Percentiles rank a stretch among this genome's conserved stretches.
These are phyloP conservation scores for Bryum argenteum DNA, from an alignment of 225 moss, liverwort and hornwort species.

Conservation along the genomic window DNA sequence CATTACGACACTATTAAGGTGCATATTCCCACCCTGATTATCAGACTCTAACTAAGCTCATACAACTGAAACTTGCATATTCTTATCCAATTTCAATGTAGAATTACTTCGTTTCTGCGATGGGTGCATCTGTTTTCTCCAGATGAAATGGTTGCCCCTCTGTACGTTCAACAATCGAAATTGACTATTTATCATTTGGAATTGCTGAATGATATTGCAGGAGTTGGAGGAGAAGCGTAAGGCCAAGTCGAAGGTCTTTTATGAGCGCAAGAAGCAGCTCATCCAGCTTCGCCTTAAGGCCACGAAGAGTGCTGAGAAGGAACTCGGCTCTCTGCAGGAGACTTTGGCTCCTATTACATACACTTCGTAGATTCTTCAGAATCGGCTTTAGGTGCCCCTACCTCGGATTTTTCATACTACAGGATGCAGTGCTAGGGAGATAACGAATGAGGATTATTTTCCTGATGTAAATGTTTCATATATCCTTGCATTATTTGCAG, in stretches of 20 bases:
- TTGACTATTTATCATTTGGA: too few relatives aligned
- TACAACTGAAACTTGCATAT: not conserved
- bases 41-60: not conserved
- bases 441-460: conserved; percentile 14
- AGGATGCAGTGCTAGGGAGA: conserved; percentile 36
- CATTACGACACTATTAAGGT: conserved; percentile 92
- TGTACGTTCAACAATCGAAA: not conserved
- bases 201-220: conserved; percentile 27
- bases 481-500: conserved; percentile 24
- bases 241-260: conserved; percentile 83
- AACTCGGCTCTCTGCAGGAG: conserved; percentile 54
- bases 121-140: not conserved
- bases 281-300: conserved; percentile 74
- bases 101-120: not conserved
- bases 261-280: conserved; percentile 87
- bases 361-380: conserved; percentile 40
- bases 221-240: conserved; percentile 86
- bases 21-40: not conserved
- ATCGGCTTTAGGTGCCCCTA: conserved; percentile 16
- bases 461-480: conserved; percentile 29
- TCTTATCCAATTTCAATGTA: not conserved
- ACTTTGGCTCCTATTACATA: conserved; percentile 68
- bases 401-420: conserved; percentile 29
- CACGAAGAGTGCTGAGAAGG: conserved; percentile 62
- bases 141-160: too few relatives aligned